Percentiles rank a stretch among this genome's conserved stretches.
Conservation (phyloP, 225 moss, liverwort and hornwort genomes). For the Sphagnum contortum region DNA sequence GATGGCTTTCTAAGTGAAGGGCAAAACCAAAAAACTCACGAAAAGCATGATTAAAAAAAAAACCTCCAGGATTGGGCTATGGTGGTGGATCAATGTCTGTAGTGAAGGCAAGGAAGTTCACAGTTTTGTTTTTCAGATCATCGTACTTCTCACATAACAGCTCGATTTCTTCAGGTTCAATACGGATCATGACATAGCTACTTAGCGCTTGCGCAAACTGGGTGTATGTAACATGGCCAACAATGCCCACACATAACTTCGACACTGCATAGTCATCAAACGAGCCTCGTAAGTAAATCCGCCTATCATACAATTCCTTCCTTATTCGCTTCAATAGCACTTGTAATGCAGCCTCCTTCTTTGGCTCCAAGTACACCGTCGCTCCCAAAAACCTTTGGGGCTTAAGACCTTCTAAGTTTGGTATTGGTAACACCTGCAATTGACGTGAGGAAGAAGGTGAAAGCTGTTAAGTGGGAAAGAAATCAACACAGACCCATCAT, state of each 20-base stretch:
- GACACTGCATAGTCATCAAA: slow-evolving; percentile 76
- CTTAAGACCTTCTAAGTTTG: slow-evolving; percentile 53
- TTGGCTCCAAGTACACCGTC: slow-evolving; percentile 33
- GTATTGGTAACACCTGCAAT: slow-evolving; percentile 38
- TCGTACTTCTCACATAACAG: slow-evolving; percentile 82
- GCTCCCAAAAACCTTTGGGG: slow-evolving; percentile 64
- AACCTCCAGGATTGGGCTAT: neutral
- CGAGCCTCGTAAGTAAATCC: slow-evolving; percentile 63
- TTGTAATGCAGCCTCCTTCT: slow-evolving; percentile 34
- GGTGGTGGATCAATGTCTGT: slow-evolving; percentile 65
- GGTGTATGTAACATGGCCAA: slow-evolving; percentile 83
- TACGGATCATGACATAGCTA: slow-evolving; percentile 51
- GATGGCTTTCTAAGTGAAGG: neutral
- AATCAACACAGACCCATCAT: no score
- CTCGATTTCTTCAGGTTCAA: slow-evolving; percentile 54
- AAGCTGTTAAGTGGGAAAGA: no score
- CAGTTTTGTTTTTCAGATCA: slow-evolving; percentile 67
- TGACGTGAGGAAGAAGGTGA: no score
- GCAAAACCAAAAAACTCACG: no score
- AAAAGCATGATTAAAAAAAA: no score
- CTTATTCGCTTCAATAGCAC: slow-evolving; percentile 34
- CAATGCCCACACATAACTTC: slow-evolving; percentile 70
- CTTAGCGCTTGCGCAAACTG: slow-evolving; percentile 84
- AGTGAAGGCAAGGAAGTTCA: slow-evolving; percentile 89
- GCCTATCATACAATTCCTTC: slow-evolving; percentile 41